Base-by-base conservation (phyloP, 2,329 filamentous ascomycete species). In the Elsinoe australis region DNA sequence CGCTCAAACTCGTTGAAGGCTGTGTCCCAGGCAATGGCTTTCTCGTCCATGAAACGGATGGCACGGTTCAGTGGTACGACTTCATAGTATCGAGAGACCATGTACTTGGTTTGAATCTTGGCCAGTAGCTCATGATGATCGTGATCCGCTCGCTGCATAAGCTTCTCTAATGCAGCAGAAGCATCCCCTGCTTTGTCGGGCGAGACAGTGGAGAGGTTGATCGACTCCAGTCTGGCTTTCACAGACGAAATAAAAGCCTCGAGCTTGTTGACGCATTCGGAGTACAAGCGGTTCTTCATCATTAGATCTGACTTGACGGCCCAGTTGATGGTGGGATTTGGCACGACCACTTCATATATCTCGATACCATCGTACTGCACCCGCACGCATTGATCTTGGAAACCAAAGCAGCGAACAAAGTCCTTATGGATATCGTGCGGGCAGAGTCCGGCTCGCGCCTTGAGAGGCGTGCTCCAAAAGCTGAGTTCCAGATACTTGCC, bases 401-500 rank as follows among this genome's bases (percentile, higher is more conserved):
- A 84, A 35, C 88, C 87, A 64, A 98, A 98, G 63, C 90, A 96
- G 22, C 90, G 81, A 42, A 95, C 78, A 63, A 96, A 90, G 58
- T 98, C 86, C 52, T 83, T 82, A 64, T 95, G 88, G 50, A 95
- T 82, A 61, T 98, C 90, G 61, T 98, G 92, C 12, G 85, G 79
- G 61, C 94, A 98, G 64, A 85, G 72, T 21, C 81, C 79, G 36
- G 83, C 80, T 55, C 78, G 81, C 56, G 82, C 80, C 61, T 82
- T 85, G 41, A 96, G 70, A 29, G 87, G 84, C 33, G 80, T 84
- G 60, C 89, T 90, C 89, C 90, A 98, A 64, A 96, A 96, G 2
- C 89, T 88, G 14, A 98, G 72, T 66, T 98, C 92, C n/a, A 98
- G 73, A 59, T 96, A 98, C 65, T 98, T 98, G 8, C 87, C 92